phyloP scores from a whole-genome alignment of 345 rosid genomes.

The Populus ilicifolia region DNA sequence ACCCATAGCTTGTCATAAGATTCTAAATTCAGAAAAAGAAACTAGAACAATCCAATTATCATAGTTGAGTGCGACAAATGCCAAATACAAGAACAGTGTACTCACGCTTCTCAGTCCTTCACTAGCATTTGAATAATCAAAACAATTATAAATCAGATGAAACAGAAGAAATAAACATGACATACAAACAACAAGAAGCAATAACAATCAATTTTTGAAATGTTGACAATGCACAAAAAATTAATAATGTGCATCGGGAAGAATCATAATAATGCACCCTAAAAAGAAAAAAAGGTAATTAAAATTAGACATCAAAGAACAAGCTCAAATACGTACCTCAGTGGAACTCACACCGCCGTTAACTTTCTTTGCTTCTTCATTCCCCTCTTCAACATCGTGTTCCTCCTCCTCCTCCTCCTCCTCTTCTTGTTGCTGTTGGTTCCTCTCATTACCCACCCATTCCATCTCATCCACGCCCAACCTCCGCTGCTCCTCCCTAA shows the following conservation, averaged over 20 bases:
- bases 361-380: conserved; percentile 28
- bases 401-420: conserved; percentile 61
- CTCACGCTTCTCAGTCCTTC: background rate
- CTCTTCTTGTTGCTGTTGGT: conserved; percentile 30
- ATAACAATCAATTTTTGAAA: too few species aligned
- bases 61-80: background rate
- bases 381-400: conserved; percentile 30
- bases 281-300: background rate
- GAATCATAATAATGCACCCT: too few species aligned
- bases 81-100: background rate
- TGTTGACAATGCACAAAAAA: too few species aligned
- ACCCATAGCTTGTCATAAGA: background rate
- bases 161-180: too few species aligned
- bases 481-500: conserved; percentile 85
- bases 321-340: conserved; percentile 20
- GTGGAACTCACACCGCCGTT: conserved; percentile 1
- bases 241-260: too few species aligned
- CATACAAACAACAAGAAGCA: too few species aligned
- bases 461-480: conserved; percentile 75
- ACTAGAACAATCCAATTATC: background rate
- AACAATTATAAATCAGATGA: too few species aligned
- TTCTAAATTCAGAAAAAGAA: background rate
- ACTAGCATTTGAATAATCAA: too few species aligned
- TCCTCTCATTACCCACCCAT: conserved; percentile 68
- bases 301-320: background rate